phyloP scores from a whole-genome alignment of 352 stramenopile genomes.

The Hyaloperonospora arabidopsidis region DNA sequence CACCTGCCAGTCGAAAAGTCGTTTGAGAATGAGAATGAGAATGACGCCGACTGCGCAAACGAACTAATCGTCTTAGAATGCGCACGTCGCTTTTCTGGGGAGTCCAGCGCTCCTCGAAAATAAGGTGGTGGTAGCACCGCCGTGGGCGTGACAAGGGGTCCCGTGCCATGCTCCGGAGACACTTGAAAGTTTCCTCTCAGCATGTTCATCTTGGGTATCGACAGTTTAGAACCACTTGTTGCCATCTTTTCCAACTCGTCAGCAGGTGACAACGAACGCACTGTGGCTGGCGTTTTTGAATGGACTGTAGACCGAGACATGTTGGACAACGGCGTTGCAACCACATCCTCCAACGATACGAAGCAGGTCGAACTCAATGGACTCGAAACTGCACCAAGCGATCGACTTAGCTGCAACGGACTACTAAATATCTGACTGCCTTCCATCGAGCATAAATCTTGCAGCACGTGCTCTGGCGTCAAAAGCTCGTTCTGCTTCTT shows the following conservation, averaged over 20 bases:
- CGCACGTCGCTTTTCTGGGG: slow-evolving; percentile 61
- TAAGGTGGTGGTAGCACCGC: slow-evolving; percentile 58
- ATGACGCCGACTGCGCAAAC: slow-evolving; percentile 70
- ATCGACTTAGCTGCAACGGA: slow-evolving; percentile 29
- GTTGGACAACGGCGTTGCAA: slow-evolving; percentile 16
- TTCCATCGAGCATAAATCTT: too few relatives aligned
- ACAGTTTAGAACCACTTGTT: slow-evolving; percentile 39
- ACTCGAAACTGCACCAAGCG: slow-evolving; percentile 19
- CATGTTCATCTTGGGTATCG: slow-evolving; percentile 51
- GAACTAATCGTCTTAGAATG: slow-evolving; percentile 75
- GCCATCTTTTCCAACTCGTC: slow-evolving; percentile 57
- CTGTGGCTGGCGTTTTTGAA: slow-evolving; percentile 15
- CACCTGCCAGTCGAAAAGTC: slow-evolving; percentile 18
- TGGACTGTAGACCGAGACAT: slow-evolving; percentile 21
- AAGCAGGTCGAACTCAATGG: slow-evolving; percentile 27
- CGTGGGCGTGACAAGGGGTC: slow-evolving; percentile 21
- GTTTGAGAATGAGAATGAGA: slow-evolving; percentile 37
- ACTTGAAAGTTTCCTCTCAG: slow-evolving; percentile 48
- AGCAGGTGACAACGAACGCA: slow-evolving; percentile 45
- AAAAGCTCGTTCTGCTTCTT: too few relatives aligned
- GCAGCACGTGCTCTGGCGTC: too few relatives aligned
- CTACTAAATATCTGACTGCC: slow-evolving; percentile 22
- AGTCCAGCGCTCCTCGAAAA: slow-evolving; percentile 39
- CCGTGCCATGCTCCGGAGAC: slow-evolving; percentile 19
- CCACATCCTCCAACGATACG: slow-evolving; percentile 29